Conservation (phyloP, 2,329 filamentous ascomycete species). For the Colletotrichum truncatum region DNA sequence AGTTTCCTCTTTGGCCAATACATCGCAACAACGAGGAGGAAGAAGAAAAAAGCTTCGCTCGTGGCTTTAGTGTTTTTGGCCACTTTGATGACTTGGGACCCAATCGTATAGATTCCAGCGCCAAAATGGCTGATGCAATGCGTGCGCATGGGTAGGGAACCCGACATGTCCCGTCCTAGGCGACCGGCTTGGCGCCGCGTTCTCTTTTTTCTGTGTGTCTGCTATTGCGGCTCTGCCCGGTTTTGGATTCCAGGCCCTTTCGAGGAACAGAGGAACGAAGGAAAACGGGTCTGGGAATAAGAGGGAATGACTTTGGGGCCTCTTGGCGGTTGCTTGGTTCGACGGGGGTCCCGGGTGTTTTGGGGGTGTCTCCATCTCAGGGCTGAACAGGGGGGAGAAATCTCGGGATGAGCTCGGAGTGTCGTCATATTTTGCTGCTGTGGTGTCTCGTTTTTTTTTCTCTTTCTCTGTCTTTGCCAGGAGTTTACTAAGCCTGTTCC, state of each 20-base stretch:
- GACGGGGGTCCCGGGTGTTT: not conserved
- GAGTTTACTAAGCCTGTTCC: not conserved
- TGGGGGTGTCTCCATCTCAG: slow-evolving; percentile 6
- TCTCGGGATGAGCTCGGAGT: slow-evolving; percentile 27
- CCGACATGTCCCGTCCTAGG: not conserved
- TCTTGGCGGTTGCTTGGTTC: not conserved
- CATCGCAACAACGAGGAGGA: too few relatives aligned
- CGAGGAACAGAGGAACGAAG: not conserved
- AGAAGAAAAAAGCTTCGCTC: not conserved
- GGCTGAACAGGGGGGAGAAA: slow-evolving; percentile 29
- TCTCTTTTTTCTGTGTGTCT: not conserved
- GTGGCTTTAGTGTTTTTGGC: not conserved
- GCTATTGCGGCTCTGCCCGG: slow-evolving; percentile 9
- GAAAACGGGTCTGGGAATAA: slow-evolving; percentile 27
- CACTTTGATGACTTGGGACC: too few relatives aligned
- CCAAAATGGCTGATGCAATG: not conserved
- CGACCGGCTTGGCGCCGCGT: not conserved
- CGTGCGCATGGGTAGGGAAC: not conserved
- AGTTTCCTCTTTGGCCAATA: not conserved
- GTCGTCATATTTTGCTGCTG: slow-evolving; percentile 10
- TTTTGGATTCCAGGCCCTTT: not conserved
- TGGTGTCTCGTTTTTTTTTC: not conserved
- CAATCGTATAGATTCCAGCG: slow-evolving; percentile 11
- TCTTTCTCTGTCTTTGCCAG: not conserved
- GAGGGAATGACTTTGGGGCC: slow-evolving; percentile 22